A percentile compares a stretch with the other conserved stretches of the same genome.
These are phyloP conservation scores for Kodamaea sp. DNA, from an alignment of 1,139 yeast genomes.

Conservation along the genomic window DNA sequence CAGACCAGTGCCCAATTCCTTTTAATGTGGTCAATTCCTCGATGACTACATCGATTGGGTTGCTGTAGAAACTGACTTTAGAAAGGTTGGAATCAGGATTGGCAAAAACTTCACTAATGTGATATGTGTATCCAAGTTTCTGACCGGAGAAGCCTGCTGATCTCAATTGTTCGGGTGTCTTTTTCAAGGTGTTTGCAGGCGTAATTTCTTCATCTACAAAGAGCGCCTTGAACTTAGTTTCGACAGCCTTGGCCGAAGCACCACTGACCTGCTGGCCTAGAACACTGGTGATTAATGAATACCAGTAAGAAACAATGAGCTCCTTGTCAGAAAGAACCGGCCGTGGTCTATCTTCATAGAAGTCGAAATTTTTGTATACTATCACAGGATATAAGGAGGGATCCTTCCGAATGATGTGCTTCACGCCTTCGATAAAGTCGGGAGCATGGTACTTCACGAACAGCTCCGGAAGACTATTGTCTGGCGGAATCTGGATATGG, in stretches of 20 bases:
- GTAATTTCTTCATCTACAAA: slow-evolving; percentile 49
- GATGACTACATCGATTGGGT: slow-evolving; percentile 49
- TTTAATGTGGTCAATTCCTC: slow-evolving; percentile 60
- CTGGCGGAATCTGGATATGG: slow-evolving; percentile 28
- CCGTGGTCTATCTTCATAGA: slow-evolving; percentile 19
- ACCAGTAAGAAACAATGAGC: slow-evolving; percentile 33
- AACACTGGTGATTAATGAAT: slow-evolving; percentile 44
- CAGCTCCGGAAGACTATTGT: slow-evolving; percentile 36
- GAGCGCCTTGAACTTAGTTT: slow-evolving; percentile 41
- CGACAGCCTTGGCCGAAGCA: slow-evolving; percentile 72
- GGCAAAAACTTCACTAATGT: slow-evolving; percentile 60
- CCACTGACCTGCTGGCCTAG: slow-evolving; percentile 87
- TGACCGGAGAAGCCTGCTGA: slow-evolving; percentile 69
- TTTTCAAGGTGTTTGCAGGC: slow-evolving; percentile 47
- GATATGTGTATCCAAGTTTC: slow-evolving; percentile 65
- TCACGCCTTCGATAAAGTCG: slow-evolving; percentile 44
- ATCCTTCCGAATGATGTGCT: slow-evolving; percentile 42
- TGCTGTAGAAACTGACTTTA: slow-evolving; percentile 24
- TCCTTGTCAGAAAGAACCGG: slow-evolving; percentile 12
- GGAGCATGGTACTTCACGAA: slow-evolving; percentile 45
- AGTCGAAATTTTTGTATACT: slow-evolving; percentile 32
- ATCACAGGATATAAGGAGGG: slow-evolving; percentile 41
- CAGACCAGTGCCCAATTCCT: slow-evolving; percentile 91
- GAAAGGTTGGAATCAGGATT: slow-evolving; percentile 40
- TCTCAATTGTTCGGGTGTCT: slow-evolving; percentile 51